These are phyloP conservation scores for Agaricus sinodeliciosus DNA, from an alignment of 768 basidiomycete genomes.

Conservation along the genomic window DNA sequence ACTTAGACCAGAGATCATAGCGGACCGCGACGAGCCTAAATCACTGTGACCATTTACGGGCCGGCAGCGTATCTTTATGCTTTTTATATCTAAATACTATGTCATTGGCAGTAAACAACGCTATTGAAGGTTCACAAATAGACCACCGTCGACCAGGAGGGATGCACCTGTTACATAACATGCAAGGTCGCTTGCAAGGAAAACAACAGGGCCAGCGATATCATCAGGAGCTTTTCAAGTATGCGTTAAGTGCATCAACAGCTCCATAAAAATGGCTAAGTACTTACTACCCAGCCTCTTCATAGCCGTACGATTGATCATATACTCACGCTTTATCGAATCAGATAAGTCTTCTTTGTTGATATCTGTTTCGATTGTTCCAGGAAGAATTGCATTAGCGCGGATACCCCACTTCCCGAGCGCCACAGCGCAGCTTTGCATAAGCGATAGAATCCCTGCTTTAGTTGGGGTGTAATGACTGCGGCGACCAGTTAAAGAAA, in stretches of 20 bases:
- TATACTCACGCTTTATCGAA: conserved; percentile 49
- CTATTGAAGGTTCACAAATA: conserved; percentile 69
- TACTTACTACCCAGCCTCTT: conserved; percentile 56
- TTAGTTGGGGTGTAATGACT: conserved; percentile 79
- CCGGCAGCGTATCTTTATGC: not conserved
- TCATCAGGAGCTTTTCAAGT: conserved; percentile 48
- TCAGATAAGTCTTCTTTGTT: conserved; percentile 71
- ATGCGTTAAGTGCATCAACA: not conserved
- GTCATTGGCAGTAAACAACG: not conserved
- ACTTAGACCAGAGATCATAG: conserved; percentile 26
- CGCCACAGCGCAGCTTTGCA: conserved; percentile 76
- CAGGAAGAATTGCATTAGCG: conserved; percentile 66
- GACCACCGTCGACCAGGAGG: conserved; percentile 64
- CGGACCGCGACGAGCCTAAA: not conserved
- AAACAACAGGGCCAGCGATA: conserved; percentile 68
- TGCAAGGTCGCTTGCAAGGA: conserved; percentile 65
- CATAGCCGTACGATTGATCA: conserved; percentile 58
- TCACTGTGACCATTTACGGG: conserved; percentile 2
- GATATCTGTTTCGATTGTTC: conserved; percentile 72
- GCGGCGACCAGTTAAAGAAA: not conserved
- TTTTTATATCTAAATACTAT: not conserved
- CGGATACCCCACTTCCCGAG: conserved; percentile 73
- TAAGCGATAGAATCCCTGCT: conserved; percentile 69
- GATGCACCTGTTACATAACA: conserved; percentile 65
- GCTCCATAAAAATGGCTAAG: not conserved